Base-by-base conservation (phyloP, 2,329 filamentous ascomycete species). In the Aphanocladium album region DNA sequence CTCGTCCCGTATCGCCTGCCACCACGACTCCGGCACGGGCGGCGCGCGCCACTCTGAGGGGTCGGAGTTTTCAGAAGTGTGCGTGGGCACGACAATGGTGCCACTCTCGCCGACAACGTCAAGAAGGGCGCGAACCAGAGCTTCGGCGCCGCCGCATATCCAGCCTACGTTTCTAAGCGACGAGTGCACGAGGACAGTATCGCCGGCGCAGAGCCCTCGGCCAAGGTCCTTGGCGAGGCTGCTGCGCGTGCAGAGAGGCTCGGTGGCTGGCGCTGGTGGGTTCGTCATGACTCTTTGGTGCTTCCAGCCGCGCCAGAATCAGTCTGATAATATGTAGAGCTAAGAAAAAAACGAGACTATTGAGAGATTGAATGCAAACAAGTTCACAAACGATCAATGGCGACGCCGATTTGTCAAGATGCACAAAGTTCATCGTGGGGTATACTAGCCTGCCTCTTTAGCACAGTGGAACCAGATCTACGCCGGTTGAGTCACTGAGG, bases 51-150 rank as follows among this genome's bases (percentile, higher is more conserved):
- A 66, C n/a, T 57, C 52, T 1, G 61, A 23, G 7, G 64, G 64
- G 21, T 64, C 62, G 1, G 65, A 65, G 46, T 64, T 65, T 8
- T 65, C 60, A 5, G 55, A 50, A 1, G 65, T 65, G 19, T 63
- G 57, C 4, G 64, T 63, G 5, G 65, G 65, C 3, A 62, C 65
- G 12, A 64, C 62, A 17, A 66, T 55, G 8, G 65, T 65, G 8
- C 64, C 65, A 62, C 63, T 5, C 61, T 61, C 3, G 58, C 65
- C 17, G 61, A 62, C n/a, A 64, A 58, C 12, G 62, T 65, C 0
- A 17, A 62, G 46, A 2, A 63, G 41, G 14, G 62, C 55, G 17
- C 39, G 55, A n/a, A 64, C 50, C 23, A 64, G 54, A 14, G 62
- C 52, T 52, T 62, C 62, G 12, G 62, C 58, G 23, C 62, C 62